A percentile compares a stretch with the other conserved stretches of the same genome.
phyloP scores from a whole-genome alignment of 352 stramenopile species.

The Globisporangium iwayamae region DNA sequence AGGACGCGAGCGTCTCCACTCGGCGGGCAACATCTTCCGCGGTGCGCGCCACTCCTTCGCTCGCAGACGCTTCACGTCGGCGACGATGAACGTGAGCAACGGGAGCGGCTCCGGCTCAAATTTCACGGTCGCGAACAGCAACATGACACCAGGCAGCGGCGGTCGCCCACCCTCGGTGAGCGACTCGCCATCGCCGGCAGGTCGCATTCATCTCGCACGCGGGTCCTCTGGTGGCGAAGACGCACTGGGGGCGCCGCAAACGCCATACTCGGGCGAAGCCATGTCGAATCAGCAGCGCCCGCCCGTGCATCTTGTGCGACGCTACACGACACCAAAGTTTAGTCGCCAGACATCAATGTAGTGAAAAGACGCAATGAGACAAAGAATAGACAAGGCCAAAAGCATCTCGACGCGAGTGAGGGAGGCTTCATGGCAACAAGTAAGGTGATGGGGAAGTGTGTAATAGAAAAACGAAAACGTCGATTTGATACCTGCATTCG shows the following conservation, averaged over 20 bases:
- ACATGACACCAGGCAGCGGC: not conserved
- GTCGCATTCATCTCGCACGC: not conserved
- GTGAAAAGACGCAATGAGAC: not conserved
- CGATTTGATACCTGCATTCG: not conserved
- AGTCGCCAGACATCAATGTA: slow-evolving; percentile 28
- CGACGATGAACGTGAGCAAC: slow-evolving; percentile 14
- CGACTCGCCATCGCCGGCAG: not conserved
- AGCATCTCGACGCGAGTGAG: not conserved
- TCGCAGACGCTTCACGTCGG: slow-evolving; percentile 52
- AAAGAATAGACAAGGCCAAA: no score
- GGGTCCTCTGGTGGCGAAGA: slow-evolving; percentile 11
- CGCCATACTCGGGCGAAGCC: slow-evolving; percentile 17
- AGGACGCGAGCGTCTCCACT: slow-evolving; percentile 25
- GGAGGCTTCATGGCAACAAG: not conserved
- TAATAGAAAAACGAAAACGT: slow-evolving; percentile 13
- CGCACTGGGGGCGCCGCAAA: slow-evolving; percentile 17
- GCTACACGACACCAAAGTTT: slow-evolving; percentile 29
- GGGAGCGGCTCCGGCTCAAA: slow-evolving; percentile 3
- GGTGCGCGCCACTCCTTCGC: slow-evolving; percentile 52
- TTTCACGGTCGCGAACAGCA: not conserved
- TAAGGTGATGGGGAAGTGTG: slow-evolving; percentile 1
- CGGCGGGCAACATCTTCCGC: slow-evolving; percentile 65
- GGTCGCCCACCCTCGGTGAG: not conserved
- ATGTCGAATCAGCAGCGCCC: not conserved
- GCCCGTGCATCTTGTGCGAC: slow-evolving; percentile 36